phyloP scores from a whole-genome alignment of 768 basidiomycete species.

The Boletus rubropictus region DNA sequence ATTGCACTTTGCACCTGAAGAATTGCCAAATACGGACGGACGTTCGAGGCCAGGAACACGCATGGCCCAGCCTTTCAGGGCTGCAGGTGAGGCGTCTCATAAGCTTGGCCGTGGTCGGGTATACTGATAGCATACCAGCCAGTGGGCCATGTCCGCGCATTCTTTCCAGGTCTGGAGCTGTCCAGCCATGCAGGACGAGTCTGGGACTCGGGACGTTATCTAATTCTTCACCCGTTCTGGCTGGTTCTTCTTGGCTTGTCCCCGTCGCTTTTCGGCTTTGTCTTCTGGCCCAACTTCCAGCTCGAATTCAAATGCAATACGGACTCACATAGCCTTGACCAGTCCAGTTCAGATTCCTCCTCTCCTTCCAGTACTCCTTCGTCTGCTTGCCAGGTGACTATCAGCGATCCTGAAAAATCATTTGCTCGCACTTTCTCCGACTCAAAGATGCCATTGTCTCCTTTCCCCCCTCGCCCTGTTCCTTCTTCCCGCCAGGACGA shows the following conservation, averaged over 20 bases:
- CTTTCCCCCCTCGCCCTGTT: slow-evolving; percentile 17
- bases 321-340: slow-evolving; percentile 12
- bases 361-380: neutral
- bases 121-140: too few species aligned
- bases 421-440: neutral
- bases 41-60: slow-evolving; percentile 6
- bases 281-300: too few species aligned
- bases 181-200: neutral
- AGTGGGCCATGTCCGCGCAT: too few species aligned
- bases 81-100: too few species aligned
- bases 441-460: slow-evolving; percentile 15
- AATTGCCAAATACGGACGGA: too few species aligned
- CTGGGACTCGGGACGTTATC: neutral
- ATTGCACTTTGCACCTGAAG: too few species aligned
- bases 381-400: too few species aligned
- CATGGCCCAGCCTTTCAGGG: too few species aligned
- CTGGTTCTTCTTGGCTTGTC: neutral
- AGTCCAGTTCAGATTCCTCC: neutral
- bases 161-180: neutral
- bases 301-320: slow-evolving; percentile 22
- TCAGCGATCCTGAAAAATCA: too few species aligned
- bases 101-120: too few species aligned
- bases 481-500: slow-evolving; percentile 10
- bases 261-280: neutral
- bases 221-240: slow-evolving; percentile 4